Conservation (phyloP, 2,329 filamentous ascomycete genomes). For the Phialemonium atrogriseum region DNA sequence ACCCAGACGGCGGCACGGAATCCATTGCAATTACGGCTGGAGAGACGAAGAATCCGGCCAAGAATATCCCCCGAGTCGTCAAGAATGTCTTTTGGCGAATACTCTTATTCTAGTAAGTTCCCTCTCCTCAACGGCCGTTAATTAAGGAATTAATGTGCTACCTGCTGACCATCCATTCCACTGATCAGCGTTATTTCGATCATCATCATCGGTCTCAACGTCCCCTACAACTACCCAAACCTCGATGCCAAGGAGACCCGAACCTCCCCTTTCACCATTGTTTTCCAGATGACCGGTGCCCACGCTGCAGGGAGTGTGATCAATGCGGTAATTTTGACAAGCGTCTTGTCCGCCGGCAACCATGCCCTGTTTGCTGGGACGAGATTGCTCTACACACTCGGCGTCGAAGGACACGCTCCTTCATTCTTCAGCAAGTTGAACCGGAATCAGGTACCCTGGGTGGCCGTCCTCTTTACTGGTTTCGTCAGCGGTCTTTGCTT, state of each 20-base stretch:
- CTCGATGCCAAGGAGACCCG: constrained; percentile 32
- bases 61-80: constrained; percentile 53
- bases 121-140: neutral
- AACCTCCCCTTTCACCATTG: constrained; percentile 55
- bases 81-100: constrained; percentile 60
- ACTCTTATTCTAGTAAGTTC: constrained; percentile 36
- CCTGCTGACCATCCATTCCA: constrained; percentile 1
- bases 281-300: constrained; percentile 50
- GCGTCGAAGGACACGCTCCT: constrained; percentile 48
- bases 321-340: constrained; percentile 53
- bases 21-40: constrained; percentile 59
- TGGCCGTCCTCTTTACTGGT: constrained; percentile 45
- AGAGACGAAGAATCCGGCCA: constrained; percentile 54
- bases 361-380: constrained; percentile 50
- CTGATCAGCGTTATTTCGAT: constrained; percentile 34
- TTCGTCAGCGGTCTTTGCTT: constrained; percentile 51
- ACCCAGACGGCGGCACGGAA: constrained; percentile 46
- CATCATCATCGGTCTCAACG: constrained; percentile 48
- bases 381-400: constrained; percentile 47
- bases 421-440: constrained; percentile 41
- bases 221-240: constrained; percentile 44
- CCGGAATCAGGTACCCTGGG: constrained; percentile 41
- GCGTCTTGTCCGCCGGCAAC: constrained; percentile 50
- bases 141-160: neutral
- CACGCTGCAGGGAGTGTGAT: constrained; percentile 47